Percentiles rank a stretch among this genome's conserved stretches.
Evolutionary conservation across 768 basidiomycete genomes (phyloP).

Genomic region (Serendipita vermifera): DNA sequence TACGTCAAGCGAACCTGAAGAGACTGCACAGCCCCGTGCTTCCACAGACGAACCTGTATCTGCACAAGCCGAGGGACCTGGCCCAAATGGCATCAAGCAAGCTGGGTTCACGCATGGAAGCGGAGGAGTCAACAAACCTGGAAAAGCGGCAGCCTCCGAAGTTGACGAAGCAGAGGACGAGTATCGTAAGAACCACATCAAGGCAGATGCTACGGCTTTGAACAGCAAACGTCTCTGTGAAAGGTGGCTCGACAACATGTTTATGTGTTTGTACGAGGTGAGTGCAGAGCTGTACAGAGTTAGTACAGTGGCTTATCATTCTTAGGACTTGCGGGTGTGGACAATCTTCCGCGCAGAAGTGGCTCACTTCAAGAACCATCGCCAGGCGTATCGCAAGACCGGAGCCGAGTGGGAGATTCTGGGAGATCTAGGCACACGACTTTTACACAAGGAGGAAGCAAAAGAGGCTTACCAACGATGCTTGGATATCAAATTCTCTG

Average conservation of each 20-base stretch:
- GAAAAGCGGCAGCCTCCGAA: conserved; percentile 13
- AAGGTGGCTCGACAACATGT: conserved; percentile 93
- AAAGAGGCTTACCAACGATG: conserved; percentile 96
- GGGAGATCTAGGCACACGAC: conserved; percentile 81
- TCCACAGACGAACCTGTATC: conserved; percentile 23
- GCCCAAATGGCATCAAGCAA: neutral
- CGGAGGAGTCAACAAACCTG: neutral
- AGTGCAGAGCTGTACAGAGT: conserved; percentile 16
- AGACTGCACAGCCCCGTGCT: conserved; percentile 16
- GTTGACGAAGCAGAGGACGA: conserved; percentile 34
- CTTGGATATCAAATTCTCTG: conserved; percentile 75
- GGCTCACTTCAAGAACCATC: conserved; percentile 97
- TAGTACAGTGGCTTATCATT: neutral
- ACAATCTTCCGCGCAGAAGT: conserved; percentile 98
- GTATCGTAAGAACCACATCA: neutral
- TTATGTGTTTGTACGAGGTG: conserved; percentile 97
- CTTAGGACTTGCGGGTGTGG: conserved; percentile 88
- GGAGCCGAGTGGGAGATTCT: conserved; percentile 97
- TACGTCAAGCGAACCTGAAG: conserved; percentile 20
- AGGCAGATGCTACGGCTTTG: conserved; percentile 54
- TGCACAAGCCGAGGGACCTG: neutral
- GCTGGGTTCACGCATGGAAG: neutral
- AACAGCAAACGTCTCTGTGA: conserved; percentile 95
- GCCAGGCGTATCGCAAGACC: conserved; percentile 94
- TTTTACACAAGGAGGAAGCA: conserved; percentile 96